Conservation (phyloP, 805 yeast species). For the Zygosaccharomyces siamensis region DNA sequence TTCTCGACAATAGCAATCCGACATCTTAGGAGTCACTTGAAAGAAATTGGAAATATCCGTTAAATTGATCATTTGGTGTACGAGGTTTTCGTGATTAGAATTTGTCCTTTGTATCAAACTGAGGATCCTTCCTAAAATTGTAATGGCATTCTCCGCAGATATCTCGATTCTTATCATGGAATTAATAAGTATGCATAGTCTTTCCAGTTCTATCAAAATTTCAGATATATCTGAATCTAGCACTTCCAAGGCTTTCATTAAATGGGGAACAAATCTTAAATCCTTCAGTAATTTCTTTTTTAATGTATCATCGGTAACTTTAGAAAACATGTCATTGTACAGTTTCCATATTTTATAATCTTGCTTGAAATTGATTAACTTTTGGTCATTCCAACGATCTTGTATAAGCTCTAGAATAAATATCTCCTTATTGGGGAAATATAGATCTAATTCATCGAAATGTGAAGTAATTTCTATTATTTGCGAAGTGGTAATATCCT, state of each 20-base stretch:
- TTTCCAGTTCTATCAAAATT: constrained; percentile 15
- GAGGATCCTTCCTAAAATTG: constrained; percentile 21
- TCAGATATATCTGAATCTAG: constrained; percentile 8
- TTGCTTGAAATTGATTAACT: constrained; percentile 41
- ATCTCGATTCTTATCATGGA: constrained; percentile 25
- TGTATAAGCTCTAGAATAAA: constrained; percentile 57
- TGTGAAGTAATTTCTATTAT: constrained; percentile 37
- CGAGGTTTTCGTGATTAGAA: constrained; percentile 4
- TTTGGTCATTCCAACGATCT: constrained; percentile 53
- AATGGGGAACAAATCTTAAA: constrained; percentile 36
- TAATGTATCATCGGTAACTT: constrained; percentile 25
- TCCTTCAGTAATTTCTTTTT: constrained; percentile 42
- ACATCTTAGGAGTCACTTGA: constrained; percentile 18
- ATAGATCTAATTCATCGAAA: constrained; percentile 38
- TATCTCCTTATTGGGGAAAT: constrained; percentile 49
- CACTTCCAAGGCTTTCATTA: constrained; percentile 20
- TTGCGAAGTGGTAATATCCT: constrained; percentile 40
- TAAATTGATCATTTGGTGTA: constrained; percentile 20
- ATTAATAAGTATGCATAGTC: constrained; percentile 23
- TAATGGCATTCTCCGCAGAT: constrained; percentile 23
- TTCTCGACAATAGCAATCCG: constrained; percentile 20
- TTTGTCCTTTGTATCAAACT: constrained; percentile 8
- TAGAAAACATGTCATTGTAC: constrained; percentile 40
- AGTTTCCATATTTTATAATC: constrained; percentile 47
- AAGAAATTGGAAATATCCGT: constrained; percentile 19